Percentiles rank a stretch among this genome's conserved stretches.
These are phyloP conservation scores for Tilletia indica DNA, from an alignment of 1,284 basidiomycete genomes.

Conservation along the genomic window DNA sequence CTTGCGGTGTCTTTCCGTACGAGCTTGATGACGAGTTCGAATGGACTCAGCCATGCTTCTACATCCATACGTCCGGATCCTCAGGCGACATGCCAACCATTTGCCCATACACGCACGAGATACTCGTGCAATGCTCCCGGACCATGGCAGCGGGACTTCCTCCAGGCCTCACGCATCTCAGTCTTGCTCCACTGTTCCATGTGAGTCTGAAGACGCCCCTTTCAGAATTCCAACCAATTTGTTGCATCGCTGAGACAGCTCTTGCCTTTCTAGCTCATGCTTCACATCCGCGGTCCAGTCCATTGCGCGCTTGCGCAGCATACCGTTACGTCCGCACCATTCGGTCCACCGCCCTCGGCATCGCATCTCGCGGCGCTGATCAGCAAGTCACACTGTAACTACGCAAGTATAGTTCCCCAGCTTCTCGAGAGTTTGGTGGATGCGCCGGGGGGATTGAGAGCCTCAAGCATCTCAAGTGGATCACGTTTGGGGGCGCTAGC, in stretches of 20 bases:
- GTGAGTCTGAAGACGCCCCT: background rate
- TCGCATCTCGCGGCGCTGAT: background rate
- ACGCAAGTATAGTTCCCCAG: background rate
- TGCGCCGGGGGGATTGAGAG: background rate
- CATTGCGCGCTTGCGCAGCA: background rate
- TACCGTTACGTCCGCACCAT: background rate
- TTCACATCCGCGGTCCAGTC: background rate
- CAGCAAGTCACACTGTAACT: background rate
- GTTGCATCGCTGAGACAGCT: background rate
- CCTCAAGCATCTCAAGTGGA: background rate
- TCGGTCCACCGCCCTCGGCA: no score
- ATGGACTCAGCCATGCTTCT: background rate
- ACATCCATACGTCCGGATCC: background rate
- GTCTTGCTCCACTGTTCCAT: background rate
- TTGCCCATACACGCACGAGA: constrained; percentile 7
- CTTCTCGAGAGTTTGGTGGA: background rate
- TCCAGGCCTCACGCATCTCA: no score
- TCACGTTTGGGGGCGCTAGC: background rate
- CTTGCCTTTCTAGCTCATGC: background rate
- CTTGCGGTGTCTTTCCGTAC: background rate
- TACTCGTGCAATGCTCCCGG: background rate
- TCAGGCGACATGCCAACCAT: background rate
- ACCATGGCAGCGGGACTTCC: no score
- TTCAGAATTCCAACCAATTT: no score
- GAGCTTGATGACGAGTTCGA: background rate